phyloP scores from a whole-genome alignment of 108 stramenopile genomes.

The Licmophora abbreviata region DNA sequence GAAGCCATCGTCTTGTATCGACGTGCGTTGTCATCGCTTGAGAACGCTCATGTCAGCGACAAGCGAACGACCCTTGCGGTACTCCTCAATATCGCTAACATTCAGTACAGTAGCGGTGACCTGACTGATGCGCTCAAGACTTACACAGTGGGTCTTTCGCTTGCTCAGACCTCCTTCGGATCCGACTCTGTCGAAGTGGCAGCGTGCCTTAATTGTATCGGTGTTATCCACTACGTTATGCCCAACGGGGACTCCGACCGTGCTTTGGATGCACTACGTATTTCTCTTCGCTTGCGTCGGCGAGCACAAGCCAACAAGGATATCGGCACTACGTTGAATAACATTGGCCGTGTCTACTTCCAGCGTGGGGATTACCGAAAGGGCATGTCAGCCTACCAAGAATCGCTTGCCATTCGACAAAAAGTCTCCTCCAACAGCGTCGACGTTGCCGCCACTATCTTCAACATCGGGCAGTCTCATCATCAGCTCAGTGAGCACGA shows the following conservation, averaged over 20 bases:
- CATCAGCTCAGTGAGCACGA: conserved; percentile 32
- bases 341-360: conserved; percentile 40
- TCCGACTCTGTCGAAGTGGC: conserved; percentile 27
- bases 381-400: conserved; percentile 32
- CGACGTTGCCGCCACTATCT: conserved; percentile 49
- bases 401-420: conserved; percentile 41
- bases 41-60: conserved; percentile 3
- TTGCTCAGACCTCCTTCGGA: conserved; percentile 17
- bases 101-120: conserved; percentile 23
- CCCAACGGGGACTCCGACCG: conserved; percentile 12
- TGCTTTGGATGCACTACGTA: conserved; percentile 17
- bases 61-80: conserved; percentile 16
- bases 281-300: conserved; percentile 21
- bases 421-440: conserved; percentile 18
- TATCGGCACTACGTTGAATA: conserved; percentile 48
- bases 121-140: conserved; percentile 17
- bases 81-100: conserved; percentile 21
- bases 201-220: conserved; percentile 44
- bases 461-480: conserved; percentile 48
- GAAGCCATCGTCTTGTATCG: conserved; percentile 23
- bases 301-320: conserved; percentile 29
- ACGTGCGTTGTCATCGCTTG: conserved; percentile 13
- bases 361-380: conserved; percentile 22
- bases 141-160: conserved; percentile 21
- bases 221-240: conserved; percentile 36